phyloP scores from a whole-genome alignment of 495 filamentous ascomycete species.

The Penicillium diatomitis region DNA sequence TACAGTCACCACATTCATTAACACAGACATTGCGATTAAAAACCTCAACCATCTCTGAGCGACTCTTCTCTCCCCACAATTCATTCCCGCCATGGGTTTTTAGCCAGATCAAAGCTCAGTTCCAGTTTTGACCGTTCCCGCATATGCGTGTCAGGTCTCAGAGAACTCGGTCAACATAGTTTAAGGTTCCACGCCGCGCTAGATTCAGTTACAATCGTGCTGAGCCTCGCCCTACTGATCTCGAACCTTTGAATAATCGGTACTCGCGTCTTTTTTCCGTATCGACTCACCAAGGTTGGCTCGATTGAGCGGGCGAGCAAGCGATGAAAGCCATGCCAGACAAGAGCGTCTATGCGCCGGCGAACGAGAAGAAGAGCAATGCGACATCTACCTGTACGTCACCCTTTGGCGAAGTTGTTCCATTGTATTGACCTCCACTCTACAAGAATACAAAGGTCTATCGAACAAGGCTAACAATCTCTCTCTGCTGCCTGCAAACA shows the following conservation, averaged over 20 bases:
- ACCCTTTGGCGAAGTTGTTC: too few species aligned
- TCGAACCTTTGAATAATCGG: conserved; percentile 4
- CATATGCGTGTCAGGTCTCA: conserved; percentile 1
- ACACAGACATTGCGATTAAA: too few species aligned
- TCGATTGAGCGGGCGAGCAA: neutral
- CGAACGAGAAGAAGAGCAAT: conserved; percentile 22
- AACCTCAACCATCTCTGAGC: neutral
- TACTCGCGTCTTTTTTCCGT: too few species aligned
- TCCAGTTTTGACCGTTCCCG: conserved; percentile 1
- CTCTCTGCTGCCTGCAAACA: conserved; percentile 1
- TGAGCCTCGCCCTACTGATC: neutral
- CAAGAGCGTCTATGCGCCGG: conserved; percentile 24
- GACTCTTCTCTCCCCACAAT: neutral
- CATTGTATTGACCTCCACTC: too few species aligned
- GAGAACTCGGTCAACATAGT: too few species aligned
- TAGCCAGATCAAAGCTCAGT: neutral
- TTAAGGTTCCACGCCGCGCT: too few species aligned
- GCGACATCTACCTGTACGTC: conserved; percentile 23
- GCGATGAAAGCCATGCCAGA: conserved; percentile 22
- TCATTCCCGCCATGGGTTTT: neutral
- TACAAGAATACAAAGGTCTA: too few species aligned
- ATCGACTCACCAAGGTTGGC: neutral
- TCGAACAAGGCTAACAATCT: neutral
- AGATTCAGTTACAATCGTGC: too few species aligned
- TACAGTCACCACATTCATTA: too few species aligned